Evolutionary conservation across 2,329 filamentous ascomycete species (phyloP).

Genomic region (Venturia carpophila): DNA sequence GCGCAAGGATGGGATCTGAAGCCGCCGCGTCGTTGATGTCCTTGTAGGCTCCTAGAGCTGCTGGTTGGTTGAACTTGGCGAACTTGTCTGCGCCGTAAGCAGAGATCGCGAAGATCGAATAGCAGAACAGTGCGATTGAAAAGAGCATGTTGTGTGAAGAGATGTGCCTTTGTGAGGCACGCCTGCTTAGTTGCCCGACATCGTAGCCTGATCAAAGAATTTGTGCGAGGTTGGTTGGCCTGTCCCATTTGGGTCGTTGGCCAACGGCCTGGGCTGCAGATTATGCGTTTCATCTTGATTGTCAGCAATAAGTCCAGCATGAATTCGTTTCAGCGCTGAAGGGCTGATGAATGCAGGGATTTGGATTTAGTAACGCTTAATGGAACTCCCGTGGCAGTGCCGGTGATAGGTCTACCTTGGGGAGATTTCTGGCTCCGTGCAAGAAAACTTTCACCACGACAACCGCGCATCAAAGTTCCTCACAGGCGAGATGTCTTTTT

Average conservation of each 20-base stretch:
- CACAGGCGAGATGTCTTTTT: background rate
- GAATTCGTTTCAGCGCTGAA: background rate
- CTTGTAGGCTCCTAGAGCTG: background rate
- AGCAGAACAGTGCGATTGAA: background rate
- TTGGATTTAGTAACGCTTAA: too few species aligned
- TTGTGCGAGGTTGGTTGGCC: background rate
- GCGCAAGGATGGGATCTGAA: background rate
- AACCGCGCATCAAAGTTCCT: background rate
- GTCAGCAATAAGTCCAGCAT: background rate
- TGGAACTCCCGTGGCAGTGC: too few species aligned
- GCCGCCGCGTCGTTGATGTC: background rate
- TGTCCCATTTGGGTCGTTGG: background rate
- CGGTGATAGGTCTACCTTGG: too few species aligned
- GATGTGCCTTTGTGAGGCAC: too few species aligned
- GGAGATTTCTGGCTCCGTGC: too few species aligned
- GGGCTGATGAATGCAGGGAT: too few species aligned
- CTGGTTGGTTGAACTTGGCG: slow-evolving; percentile 1
- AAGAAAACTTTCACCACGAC: too few species aligned
- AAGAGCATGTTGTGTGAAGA: background rate
- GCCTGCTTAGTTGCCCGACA: too few species aligned
- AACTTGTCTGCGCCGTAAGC: background rate
- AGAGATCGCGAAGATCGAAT: background rate
- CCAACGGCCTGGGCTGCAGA: background rate
- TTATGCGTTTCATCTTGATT: background rate
- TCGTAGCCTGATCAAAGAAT: too few species aligned